Conservation (phyloP, 2,329 filamentous ascomycete genomes). For the Aureobasidium subglaciale region DNA sequence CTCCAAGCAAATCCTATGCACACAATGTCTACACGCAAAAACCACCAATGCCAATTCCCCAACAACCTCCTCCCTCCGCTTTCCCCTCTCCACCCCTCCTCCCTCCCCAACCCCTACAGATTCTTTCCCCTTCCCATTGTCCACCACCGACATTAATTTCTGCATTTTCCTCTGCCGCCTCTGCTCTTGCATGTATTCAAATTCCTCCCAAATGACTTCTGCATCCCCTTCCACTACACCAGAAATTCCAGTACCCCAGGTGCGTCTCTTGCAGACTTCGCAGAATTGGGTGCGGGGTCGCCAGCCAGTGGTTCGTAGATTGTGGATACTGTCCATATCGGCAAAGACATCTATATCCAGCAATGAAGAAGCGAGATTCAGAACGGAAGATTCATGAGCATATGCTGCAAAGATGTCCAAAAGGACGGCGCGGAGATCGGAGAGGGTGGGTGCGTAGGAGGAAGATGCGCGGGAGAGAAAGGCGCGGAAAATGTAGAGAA, state of each 20-base stretch:
- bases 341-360: slow-evolving; percentile 84
- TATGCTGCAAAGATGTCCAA: slow-evolving; percentile 91
- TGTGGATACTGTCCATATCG: slow-evolving; percentile 67
- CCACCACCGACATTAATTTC: slow-evolving; percentile 25
- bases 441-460: slow-evolving; percentile 69
- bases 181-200: slow-evolving; percentile 27
- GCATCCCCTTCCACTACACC: slow-evolving; percentile 62
- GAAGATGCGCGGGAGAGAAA: slow-evolving; percentile 79
- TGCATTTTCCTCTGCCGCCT: slow-evolving; percentile 20
- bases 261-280: slow-evolving; percentile 71
- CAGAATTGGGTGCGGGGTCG: slow-evolving; percentile 78
- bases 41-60: slow-evolving; percentile 49
- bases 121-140: slow-evolving; percentile 38
- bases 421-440: slow-evolving; percentile 78
- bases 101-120: slow-evolving; percentile 41
- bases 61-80: slow-evolving; percentile 38
- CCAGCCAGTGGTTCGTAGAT: slow-evolving; percentile 79
- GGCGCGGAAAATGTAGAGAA: slow-evolving; percentile 79
- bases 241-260: slow-evolving; percentile 78
- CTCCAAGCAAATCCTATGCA: slow-evolving; percentile 63
- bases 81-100: slow-evolving; percentile 30
- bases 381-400: slow-evolving; percentile 85
- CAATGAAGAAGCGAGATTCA: slow-evolving; percentile 76
- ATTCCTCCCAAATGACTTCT: slow-evolving; percentile 20
- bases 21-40: slow-evolving; percentile 63